Conservation (phyloP, 2,329 filamentous ascomycete genomes). For the Phyllosticta paracitricarpa region DNA sequence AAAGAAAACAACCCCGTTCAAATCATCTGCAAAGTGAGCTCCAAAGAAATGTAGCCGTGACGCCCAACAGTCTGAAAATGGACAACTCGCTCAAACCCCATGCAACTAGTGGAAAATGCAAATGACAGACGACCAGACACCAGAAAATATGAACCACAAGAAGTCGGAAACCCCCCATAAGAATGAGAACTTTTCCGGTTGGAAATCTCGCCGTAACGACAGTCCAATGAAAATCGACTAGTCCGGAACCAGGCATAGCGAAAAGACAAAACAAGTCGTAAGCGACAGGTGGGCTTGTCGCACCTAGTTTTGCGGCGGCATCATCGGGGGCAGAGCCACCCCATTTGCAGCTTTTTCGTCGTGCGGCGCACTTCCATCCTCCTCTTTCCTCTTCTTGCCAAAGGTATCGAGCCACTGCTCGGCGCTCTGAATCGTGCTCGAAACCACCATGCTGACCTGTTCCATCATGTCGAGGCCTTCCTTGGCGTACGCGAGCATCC, state of each 20-base stretch:
- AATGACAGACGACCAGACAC: not conserved
- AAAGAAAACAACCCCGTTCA: not conserved
- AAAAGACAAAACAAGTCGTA: not conserved
- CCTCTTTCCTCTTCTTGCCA: conserved; percentile 33
- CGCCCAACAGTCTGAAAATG: not conserved
- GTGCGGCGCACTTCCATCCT: not conserved
- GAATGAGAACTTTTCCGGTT: not conserved
- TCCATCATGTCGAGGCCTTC: conserved; percentile 92
- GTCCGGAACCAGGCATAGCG: not conserved
- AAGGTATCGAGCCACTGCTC: conserved; percentile 83
- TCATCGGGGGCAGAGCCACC: not conserved
- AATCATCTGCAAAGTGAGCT: not conserved
- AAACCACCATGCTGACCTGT: conserved; percentile 78
- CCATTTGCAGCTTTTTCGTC: conserved; percentile 2
- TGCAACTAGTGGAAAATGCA: not conserved
- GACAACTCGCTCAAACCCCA: not conserved
- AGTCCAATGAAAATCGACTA: not conserved
- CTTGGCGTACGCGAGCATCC: conserved; percentile 74
- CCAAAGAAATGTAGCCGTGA: not conserved
- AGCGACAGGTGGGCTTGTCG: not conserved
- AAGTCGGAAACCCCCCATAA: not conserved
- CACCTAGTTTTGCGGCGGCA: not conserved
- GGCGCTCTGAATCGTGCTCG: conserved; percentile 80
- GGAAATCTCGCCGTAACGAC: not conserved
- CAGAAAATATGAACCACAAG: not conserved